phyloP scores from a whole-genome alignment of 2,329 filamentous ascomycete genomes.

The Aspergillus thermomutatus region DNA sequence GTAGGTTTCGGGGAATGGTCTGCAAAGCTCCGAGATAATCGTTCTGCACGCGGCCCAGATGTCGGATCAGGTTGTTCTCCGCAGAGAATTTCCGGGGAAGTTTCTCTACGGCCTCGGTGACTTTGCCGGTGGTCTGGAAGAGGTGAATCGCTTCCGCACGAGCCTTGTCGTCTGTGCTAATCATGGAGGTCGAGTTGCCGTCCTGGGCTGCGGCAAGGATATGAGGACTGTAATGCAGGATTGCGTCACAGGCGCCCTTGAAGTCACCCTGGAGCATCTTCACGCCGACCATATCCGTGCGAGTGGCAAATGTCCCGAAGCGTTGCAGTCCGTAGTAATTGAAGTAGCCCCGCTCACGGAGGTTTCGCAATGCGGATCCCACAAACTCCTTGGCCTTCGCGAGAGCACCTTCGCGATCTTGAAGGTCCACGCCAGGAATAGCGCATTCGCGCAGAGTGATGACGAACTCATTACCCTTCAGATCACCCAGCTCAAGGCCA shows the following conservation, averaged over 20 bases:
- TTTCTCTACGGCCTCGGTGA: slow-evolving; percentile 59
- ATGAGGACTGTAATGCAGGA: slow-evolving; percentile 69
- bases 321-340: slow-evolving; percentile 99
- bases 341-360: slow-evolving; percentile 77
- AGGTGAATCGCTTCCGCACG: slow-evolving; percentile 75
- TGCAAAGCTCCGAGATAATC: slow-evolving; percentile 82
- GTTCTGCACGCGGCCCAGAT: slow-evolving; percentile 57
- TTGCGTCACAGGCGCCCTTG: slow-evolving; percentile 71
- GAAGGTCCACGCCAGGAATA: slow-evolving; percentile 48
- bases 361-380: slow-evolving; percentile 59
- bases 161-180: slow-evolving; percentile 70
- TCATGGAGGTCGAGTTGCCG: slow-evolving; percentile 44
- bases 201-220: slow-evolving; percentile 57
- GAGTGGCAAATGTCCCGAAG: slow-evolving; percentile 82
- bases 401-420: slow-evolving; percentile 47
- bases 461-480: slow-evolving; percentile 86
- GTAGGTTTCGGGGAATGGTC: slow-evolving; percentile 74
- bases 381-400: slow-evolving; percentile 45
- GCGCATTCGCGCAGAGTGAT: slow-evolving; percentile 86
- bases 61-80: slow-evolving; percentile 73
- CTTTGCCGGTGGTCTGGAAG: slow-evolving; percentile 63
- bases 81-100: slow-evolving; percentile 80
- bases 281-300: slow-evolving; percentile 80
- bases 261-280: slow-evolving; percentile 81
- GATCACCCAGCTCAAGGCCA: slow-evolving; percentile 75